Conservation (phyloP, 495 filamentous ascomycete genomes). For the Chaetomium fimeti region DNA sequence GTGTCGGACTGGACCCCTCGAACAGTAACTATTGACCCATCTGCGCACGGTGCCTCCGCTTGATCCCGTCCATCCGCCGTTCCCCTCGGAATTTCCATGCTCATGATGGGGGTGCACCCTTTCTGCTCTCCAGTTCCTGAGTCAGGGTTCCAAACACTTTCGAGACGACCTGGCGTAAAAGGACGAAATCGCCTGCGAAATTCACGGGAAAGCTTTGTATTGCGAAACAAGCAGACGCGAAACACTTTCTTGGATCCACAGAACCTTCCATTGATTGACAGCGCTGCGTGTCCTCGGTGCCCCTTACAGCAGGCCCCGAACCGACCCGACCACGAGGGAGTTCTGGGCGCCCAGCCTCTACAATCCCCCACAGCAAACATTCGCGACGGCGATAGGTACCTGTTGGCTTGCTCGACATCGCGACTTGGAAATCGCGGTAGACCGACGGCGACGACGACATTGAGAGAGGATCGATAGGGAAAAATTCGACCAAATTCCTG, state of each 20-base stretch:
- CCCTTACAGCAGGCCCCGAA: slow-evolving; percentile 9
- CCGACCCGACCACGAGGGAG: slow-evolving; percentile 26
- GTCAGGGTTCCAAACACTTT: slow-evolving; percentile 37
- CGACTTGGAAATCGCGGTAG: slow-evolving; percentile 6
- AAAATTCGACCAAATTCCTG: neutral
- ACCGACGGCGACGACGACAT: slow-evolving; percentile 15
- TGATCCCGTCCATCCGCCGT: neutral
- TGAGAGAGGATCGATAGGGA: neutral
- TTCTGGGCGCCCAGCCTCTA: slow-evolving; percentile 41
- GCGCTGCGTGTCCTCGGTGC: slow-evolving; percentile 19
- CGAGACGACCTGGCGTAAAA: slow-evolving; percentile 28
- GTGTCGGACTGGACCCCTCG: neutral
- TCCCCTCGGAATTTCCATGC: slow-evolving; percentile 5
- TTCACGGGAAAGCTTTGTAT: slow-evolving; percentile 9
- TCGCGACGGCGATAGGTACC: slow-evolving; percentile 19
- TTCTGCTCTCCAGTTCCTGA: slow-evolving; percentile 22
- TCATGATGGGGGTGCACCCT: slow-evolving; percentile 13
- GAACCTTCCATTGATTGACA: slow-evolving; percentile 9
- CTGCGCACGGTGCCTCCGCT: slow-evolving; percentile 17
- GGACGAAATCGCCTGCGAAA: slow-evolving; percentile 12
- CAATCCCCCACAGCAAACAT: slow-evolving; percentile 32
- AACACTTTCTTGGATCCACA: slow-evolving; percentile 7
- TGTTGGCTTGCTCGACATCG: slow-evolving; percentile 16
- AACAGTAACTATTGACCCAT: slow-evolving; percentile 8
- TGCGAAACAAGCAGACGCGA: slow-evolving; percentile 15